Evolutionary conservation across 208 protist genomes (phyloP), one percentile per base, ranked within the genome.

Genomic region (Trypanosoma melophagium): DNA sequence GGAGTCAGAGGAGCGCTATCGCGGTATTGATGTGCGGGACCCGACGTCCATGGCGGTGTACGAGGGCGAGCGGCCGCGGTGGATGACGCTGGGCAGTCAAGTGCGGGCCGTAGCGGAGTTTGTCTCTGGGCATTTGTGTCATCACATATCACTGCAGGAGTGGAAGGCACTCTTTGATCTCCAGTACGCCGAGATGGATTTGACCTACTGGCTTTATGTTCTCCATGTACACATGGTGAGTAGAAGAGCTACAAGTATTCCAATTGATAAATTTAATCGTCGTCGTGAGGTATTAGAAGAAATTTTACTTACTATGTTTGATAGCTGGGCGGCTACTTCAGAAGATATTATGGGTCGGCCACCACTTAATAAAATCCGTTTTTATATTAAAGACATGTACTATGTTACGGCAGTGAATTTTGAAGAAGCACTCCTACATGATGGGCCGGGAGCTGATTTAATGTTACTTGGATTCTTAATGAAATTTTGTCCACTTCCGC

Each of bases 371-470:
- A 93, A 93, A 65, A 93, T 93, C 40, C 85, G 87, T 50, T 89
- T 83, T 52, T 93, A 95, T 73, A 93, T 95, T 28, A 84, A 81
- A n/a, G 90, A 95, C 60, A 95, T 95, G 90, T 95, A 95, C 67
- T 93, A 93, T 68, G 90, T 95, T 40, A 92, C 86, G 17, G 90
- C 90, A 13, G 81, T 93, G 0, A 95, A 95, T 76, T 92, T 95
- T 65, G 87, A 95, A 76, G 90, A 95, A 71, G 85, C 87, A 42
- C 76, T 95, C 53, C 55, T 93, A 53, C 84, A 93, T 74, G 86
- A 92, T 59, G 90, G 85, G 1, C 70, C 85, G 7, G 90, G 90
- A 3, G 83, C 83, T 7, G 90, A 95, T 64, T 70, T 95, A 81
- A 93, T 93, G 86, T 74, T 95, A 22, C 77, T 95, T 68, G 87